phyloP scores from a whole-genome alignment of 768 basidiomycete species.

The Amyloporia xantha region DNA sequence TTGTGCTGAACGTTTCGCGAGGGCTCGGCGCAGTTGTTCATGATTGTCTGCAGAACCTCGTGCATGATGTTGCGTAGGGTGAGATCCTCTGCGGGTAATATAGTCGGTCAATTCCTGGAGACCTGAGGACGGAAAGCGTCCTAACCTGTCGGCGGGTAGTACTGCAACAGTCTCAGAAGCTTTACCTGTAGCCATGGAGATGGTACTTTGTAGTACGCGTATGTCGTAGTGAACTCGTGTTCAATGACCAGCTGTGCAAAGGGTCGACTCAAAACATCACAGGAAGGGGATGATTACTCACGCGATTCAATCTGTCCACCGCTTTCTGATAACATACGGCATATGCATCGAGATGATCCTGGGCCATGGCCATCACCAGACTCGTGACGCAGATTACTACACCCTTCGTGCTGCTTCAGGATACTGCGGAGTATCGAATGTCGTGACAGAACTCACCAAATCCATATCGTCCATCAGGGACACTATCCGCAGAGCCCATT shows the following conservation, averaged over 20 bases:
- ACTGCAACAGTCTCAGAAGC: slow-evolving; percentile 85
- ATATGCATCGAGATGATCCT: slow-evolving; percentile 87
- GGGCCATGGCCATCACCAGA: slow-evolving; percentile 88
- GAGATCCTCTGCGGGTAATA: slow-evolving; percentile 61
- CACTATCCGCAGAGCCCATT: slow-evolving; percentile 94
- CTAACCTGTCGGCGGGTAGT: slow-evolving; percentile 91
- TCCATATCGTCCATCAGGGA: slow-evolving; percentile 94
- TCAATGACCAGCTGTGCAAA: slow-evolving; percentile 76
- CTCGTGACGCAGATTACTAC: slow-evolving; percentile 93
- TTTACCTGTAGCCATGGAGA: slow-evolving; percentile 98
- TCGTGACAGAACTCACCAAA: slow-evolving; percentile 40
- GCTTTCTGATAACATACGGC: slow-evolving; percentile 93
- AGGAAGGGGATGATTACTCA: slow-evolving; percentile 30
- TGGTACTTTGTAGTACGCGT: slow-evolving; percentile 96
- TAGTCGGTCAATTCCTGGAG: slow-evolving; percentile 6
- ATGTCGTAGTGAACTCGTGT: slow-evolving; percentile 81
- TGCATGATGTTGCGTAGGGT: slow-evolving; percentile 71
- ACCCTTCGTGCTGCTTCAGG: slow-evolving; percentile 44
- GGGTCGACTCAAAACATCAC: not conserved
- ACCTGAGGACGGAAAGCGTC: slow-evolving; percentile 2
- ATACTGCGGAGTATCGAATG: too few relatives aligned
- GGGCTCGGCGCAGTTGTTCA: slow-evolving; percentile 87
- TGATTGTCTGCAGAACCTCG: slow-evolving; percentile 80
- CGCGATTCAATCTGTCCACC: slow-evolving; percentile 81
- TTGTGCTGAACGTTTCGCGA: slow-evolving; percentile 96